phyloP scores from a whole-genome alignment of 164 flowering plant species.

The Liriodendron chinense region DNA sequence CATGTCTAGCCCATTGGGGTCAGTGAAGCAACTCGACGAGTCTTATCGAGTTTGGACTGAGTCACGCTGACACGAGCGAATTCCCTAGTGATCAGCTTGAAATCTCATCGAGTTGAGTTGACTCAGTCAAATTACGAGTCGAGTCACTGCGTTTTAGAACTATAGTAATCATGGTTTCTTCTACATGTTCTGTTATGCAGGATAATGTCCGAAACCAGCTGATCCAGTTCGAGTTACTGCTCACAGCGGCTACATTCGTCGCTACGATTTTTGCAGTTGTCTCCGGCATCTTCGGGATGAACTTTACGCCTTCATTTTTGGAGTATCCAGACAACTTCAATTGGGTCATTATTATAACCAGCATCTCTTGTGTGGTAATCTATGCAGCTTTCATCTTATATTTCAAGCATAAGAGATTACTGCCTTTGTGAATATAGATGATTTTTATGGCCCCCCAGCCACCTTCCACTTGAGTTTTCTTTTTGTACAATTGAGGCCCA shows the following conservation, averaged over 20 bases:
- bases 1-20: too few species aligned
- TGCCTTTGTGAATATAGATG: constrained; percentile 39
- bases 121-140: too few species aligned
- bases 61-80: too few species aligned
- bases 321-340: constrained; percentile 51
- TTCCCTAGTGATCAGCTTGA: too few species aligned
- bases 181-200: constrained; percentile 39
- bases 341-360: constrained; percentile 65
- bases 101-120: too few species aligned
- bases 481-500: too few species aligned
- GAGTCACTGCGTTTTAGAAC: too few species aligned
- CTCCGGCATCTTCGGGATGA: constrained; percentile 93
- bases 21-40: too few species aligned
- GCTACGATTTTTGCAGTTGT: constrained; percentile 85
- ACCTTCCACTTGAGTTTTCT: too few species aligned
- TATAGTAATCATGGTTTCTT: neutral
- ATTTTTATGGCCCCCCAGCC: too few species aligned
- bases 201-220: constrained; percentile 93
- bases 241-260: constrained; percentile 87
- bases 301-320: constrained; percentile 51
- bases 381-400: constrained; percentile 60
- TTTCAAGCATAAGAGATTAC: constrained; percentile 65
- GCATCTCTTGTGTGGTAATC: constrained; percentile 40
- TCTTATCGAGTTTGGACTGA: too few species aligned
- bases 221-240: constrained; percentile 84